Percentiles rank a stretch among this genome's conserved stretches.
Evolutionary conservation across 2,329 filamentous ascomycete genomes (phyloP).

Genomic region (Colletotrichum sp.): DNA sequence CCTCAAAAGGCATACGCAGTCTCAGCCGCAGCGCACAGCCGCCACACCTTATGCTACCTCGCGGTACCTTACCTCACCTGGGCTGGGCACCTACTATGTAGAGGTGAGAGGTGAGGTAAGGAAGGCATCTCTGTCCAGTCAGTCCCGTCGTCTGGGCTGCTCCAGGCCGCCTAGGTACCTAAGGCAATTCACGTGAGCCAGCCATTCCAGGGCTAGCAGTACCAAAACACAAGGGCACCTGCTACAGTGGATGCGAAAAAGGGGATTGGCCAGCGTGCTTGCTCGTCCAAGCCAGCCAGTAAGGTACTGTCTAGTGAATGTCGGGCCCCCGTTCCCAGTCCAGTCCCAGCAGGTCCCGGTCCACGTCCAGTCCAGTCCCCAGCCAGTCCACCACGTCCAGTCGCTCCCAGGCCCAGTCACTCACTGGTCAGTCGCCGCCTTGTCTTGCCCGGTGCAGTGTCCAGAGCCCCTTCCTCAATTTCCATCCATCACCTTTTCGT

Average conservation of each 20-base stretch:
- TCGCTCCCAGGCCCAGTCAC: neutral
- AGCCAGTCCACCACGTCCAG: neutral
- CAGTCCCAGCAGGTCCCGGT: neutral
- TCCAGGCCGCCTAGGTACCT: neutral
- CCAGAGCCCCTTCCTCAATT: conserved; percentile 35
- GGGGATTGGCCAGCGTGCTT: conserved; percentile 18
- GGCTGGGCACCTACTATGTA: neutral
- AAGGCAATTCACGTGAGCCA: conserved; percentile 16
- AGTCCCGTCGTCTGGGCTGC: neutral
- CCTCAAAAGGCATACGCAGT: neutral
- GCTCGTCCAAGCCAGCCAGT: conserved; percentile 11
- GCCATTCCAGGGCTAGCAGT: conserved; percentile 19
- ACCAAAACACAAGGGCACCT: conserved; percentile 17
- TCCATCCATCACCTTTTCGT: conserved; percentile 35
- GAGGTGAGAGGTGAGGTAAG: neutral
- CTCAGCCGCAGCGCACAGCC: conserved; percentile 13
- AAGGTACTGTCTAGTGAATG: neutral
- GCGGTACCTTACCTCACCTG: neutral
- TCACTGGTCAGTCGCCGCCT: conserved; percentile 6
- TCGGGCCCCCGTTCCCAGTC: conserved; percentile 9
- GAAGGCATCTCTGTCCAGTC: neutral
- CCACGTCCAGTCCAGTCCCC: neutral
- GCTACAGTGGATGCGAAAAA: conserved; percentile 13
- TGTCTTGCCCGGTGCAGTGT: conserved; percentile 25
- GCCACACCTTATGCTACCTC: neutral